phyloP scores from a whole-genome alignment of 306 rosid genomes.

The Senna siamea region DNA sequence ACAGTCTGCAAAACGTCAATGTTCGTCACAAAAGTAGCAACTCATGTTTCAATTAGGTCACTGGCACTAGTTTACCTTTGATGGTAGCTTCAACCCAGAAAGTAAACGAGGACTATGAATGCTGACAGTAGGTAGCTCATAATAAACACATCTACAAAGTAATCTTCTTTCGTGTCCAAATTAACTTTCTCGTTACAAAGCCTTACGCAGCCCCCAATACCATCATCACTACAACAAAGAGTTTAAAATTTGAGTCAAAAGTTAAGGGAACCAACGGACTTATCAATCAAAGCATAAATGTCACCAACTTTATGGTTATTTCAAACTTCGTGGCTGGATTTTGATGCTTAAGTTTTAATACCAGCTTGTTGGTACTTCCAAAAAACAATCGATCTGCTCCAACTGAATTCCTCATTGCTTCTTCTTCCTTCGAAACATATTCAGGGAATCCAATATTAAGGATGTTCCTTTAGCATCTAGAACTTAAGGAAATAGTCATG shows the following conservation, averaged over 20 bases:
- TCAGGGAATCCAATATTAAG: background rate
- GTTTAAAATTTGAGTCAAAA: background rate
- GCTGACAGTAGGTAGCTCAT: slow-evolving; percentile 33
- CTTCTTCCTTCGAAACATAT: slow-evolving; percentile 23
- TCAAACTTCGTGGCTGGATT: slow-evolving; percentile 20
- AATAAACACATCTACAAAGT: slow-evolving; percentile 45
- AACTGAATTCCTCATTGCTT: slow-evolving; percentile 39
- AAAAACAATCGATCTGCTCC: slow-evolving; percentile 46
- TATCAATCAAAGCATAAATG: background rate
- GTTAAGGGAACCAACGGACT: background rate
- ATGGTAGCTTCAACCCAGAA: slow-evolving; percentile 36
- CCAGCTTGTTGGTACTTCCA: slow-evolving; percentile 26
- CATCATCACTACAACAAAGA: slow-evolving; percentile 40
- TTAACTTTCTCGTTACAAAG: background rate
- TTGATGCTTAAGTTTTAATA: slow-evolving; percentile 27
- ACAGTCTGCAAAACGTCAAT: slow-evolving; percentile 40
- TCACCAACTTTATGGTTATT: slow-evolving; percentile 40
- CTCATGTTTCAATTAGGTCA: background rate
- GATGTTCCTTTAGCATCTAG: background rate
- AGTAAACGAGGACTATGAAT: slow-evolving; percentile 39
- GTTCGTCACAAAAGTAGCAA: background rate
- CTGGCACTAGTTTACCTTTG: slow-evolving; percentile 34
- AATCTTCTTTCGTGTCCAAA: slow-evolving; percentile 6
- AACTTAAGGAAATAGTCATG: background rate
- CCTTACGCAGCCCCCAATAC: slow-evolving; percentile 44